Percentiles rank a stretch among this genome's conserved stretches.
Evolutionary conservation across 179 eudicot genomes (phyloP).

Genomic region (Beta macrorhiza): DNA sequence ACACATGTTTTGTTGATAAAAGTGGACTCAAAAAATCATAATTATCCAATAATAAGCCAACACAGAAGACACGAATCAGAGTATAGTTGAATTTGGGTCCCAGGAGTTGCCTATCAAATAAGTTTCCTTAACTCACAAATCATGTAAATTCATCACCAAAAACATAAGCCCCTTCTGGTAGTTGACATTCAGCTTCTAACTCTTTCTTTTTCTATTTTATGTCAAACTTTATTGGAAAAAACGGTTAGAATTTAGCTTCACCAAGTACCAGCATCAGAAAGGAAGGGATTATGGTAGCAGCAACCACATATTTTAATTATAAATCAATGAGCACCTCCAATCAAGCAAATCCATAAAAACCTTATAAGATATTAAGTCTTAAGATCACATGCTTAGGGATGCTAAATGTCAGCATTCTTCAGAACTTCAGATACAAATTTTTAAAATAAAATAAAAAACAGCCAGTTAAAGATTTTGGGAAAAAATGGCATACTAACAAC

Average conservation of each 20-base stretch:
- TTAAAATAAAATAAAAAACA: neutral
- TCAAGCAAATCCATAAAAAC: neutral
- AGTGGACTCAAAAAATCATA: neutral
- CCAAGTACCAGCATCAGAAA: neutral
- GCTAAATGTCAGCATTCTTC: slow-evolving; percentile 1
- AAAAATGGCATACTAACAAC: slow-evolving; percentile 24
- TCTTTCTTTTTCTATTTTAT: neutral
- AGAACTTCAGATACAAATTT: neutral
- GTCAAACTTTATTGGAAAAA: neutral
- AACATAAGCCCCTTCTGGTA: no score
- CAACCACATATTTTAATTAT: neutral
- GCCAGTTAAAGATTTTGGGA: neutral
- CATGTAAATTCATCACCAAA: no score
- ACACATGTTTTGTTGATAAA: neutral
- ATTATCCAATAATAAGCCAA: neutral
- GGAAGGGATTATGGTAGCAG: neutral
- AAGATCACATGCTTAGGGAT: neutral
- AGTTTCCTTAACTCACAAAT: neutral
- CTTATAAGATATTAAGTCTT: neutral
- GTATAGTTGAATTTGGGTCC: slow-evolving; percentile 17
- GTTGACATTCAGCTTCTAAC: neutral
- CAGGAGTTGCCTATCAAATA: neutral
- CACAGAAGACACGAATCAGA: neutral
- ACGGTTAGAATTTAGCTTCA: neutral
- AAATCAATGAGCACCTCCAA: slow-evolving; percentile 10